A percentile compares a stretch with the other conserved stretches of the same genome.
These are phyloP conservation scores for Hirschioporus abietinus DNA, from an alignment of 768 basidiomycete genomes.

Conservation along the genomic window DNA sequence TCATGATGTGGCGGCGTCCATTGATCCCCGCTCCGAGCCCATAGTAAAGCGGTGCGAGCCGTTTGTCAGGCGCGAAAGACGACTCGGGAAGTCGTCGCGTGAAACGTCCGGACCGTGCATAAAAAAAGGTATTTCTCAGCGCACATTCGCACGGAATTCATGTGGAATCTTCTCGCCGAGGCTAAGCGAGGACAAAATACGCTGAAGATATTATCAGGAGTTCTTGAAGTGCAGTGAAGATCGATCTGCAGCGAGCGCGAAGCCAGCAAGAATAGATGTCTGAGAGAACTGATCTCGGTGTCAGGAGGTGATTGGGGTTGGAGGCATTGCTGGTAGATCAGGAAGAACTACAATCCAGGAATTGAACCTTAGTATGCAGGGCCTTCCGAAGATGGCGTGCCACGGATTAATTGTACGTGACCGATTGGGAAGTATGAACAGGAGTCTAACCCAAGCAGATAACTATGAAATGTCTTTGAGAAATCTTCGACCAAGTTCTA, in stretches of 20 bases:
- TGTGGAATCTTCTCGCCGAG: neutral
- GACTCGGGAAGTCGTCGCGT: neutral
- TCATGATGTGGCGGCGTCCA: neutral
- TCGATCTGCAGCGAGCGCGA: neutral
- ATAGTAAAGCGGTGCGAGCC: neutral
- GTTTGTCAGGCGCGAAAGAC: neutral
- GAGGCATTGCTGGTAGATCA: neutral
- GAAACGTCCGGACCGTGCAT: neutral
- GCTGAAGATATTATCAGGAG: neutral
- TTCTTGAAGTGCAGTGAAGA: neutral
- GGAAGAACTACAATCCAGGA: neutral
- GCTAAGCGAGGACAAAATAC: neutral
- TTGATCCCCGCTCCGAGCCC: neutral
- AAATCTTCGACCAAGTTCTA: neutral
- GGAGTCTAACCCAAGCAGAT: neutral
- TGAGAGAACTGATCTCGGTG: conserved; percentile 1
- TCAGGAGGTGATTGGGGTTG: neutral
- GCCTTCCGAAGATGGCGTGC: neutral
- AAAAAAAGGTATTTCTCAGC: neutral
- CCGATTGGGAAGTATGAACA: neutral
- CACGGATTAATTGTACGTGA: neutral
- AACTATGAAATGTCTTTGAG: neutral
- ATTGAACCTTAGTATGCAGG: neutral
- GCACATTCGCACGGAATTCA: neutral
- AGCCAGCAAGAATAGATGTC: neutral